These are phyloP conservation scores for Curvularia spicifera DNA, from an alignment of 2,329 filamentous ascomycete species.

Conservation along the genomic window DNA sequence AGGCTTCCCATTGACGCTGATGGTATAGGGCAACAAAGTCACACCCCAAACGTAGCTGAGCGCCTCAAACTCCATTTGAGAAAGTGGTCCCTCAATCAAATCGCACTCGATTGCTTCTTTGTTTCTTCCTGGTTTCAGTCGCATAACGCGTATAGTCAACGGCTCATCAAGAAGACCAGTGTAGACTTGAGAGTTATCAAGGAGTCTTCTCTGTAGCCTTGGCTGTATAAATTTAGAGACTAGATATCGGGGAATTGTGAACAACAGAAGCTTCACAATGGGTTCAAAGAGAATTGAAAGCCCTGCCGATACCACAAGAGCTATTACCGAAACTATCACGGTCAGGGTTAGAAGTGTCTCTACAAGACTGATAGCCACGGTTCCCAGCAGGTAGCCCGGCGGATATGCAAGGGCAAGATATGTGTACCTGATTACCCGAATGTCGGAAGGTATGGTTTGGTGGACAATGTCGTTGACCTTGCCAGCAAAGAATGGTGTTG, in stretches of 20 bases:
- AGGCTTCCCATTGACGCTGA: conserved; percentile 4
- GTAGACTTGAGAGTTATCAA: conserved; percentile 6
- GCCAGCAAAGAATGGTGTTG: not conserved
- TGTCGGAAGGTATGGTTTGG: not conserved
- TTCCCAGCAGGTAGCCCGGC: not conserved
- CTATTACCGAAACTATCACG: too few species aligned
- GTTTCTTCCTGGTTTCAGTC: not conserved
- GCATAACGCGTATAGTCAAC: not conserved
- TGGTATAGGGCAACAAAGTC: not conserved
- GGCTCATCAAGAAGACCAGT: not conserved
- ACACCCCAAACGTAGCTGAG: conserved; percentile 19
- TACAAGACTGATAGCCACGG: not conserved
- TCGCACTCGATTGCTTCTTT: conserved; percentile 10
- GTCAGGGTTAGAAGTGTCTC: not conserved
- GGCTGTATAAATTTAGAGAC: conserved; percentile 11
- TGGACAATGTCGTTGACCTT: not conserved
- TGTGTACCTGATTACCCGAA: not conserved
- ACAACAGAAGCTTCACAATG: too few species aligned
- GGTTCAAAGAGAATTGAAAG: too few species aligned
- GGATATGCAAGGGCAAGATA: not conserved
- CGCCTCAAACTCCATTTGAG: conserved; percentile 12
- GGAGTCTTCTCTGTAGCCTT: not conserved
- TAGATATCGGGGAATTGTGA: conserved; percentile 8
- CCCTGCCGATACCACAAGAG: too few species aligned
- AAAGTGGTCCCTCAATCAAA: not conserved